These are phyloP conservation scores for Coniochaeta sp. DNA, from an alignment of 2,329 filamentous ascomycete species.

Conservation along the genomic window DNA sequence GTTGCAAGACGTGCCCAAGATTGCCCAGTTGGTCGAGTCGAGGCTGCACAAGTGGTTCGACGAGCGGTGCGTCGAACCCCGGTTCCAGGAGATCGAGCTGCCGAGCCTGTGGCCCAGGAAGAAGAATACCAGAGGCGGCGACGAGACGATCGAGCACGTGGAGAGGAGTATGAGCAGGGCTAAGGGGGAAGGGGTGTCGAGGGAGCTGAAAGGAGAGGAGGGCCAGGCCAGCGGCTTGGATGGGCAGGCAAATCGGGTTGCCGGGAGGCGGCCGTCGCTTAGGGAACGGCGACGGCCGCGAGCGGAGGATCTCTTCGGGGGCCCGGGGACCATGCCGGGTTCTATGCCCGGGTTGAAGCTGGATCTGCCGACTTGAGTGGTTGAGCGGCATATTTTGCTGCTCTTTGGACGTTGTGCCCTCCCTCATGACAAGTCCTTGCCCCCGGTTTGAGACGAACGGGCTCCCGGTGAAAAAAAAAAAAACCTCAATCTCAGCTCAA, in stretches of 20 bases:
- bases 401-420: background rate
- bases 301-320: slow-evolving; percentile 17
- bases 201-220: slow-evolving; percentile 43
- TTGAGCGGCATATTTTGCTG: background rate
- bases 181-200: slow-evolving; percentile 46
- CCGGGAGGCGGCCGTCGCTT: slow-evolving; percentile 5
- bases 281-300: slow-evolving; percentile 19
- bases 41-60: slow-evolving; percentile 83
- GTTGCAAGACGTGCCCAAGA: slow-evolving; percentile 81
- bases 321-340: slow-evolving; percentile 18
- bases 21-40: slow-evolving; percentile 75
- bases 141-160: slow-evolving; percentile 42
- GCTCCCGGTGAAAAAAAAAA: background rate
- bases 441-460: background rate
- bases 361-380: background rate
- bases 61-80: slow-evolving; percentile 75
- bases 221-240: slow-evolving; percentile 19
- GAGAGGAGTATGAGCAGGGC: slow-evolving; percentile 42
- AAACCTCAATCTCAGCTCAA: background rate
- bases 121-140: slow-evolving; percentile 71
- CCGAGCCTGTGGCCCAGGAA: slow-evolving; percentile 80
- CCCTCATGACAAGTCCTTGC: background rate
- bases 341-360: slow-evolving; percentile 11
- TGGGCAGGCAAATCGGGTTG: background rate
- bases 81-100: slow-evolving; percentile 80